Conservation (phyloP, 129 eudicot species). For the Ambrosia artemisiifolia region DNA sequence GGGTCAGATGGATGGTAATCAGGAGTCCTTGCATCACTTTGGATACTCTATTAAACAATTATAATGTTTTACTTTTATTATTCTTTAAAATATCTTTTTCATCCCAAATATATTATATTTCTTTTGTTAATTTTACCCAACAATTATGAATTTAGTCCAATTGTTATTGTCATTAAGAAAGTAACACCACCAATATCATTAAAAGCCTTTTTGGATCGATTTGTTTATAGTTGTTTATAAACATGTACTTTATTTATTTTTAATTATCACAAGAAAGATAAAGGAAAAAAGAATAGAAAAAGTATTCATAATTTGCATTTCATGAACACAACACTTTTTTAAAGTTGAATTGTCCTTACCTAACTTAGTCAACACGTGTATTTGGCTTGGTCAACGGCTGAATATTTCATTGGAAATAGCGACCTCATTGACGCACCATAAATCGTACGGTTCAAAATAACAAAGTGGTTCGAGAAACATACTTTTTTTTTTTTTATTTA, state of each 20-base stretch:
- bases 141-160: not conserved
- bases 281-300: not conserved
- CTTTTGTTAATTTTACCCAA: not conserved
- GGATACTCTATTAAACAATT: not conserved
- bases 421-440: not conserved
- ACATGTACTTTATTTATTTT: not conserved
- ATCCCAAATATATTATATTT: too few relatives aligned
- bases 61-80: not conserved
- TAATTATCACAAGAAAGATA: not conserved
- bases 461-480: not conserved
- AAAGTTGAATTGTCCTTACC: not conserved
- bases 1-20: not conserved
- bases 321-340: not conserved
- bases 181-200: not conserved
- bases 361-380: not conserved
- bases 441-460: not conserved
- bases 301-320: not conserved
- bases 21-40: not conserved
- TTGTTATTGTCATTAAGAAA: not conserved
- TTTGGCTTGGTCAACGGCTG: conserved; percentile 10
- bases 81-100: not conserved
- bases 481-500: not conserved
- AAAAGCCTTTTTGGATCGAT: too few relatives aligned
- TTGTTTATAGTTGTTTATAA: not conserved
- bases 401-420: not conserved